Conservation (phyloP, 331 rosid species). For the Arachis monticola region DNA sequence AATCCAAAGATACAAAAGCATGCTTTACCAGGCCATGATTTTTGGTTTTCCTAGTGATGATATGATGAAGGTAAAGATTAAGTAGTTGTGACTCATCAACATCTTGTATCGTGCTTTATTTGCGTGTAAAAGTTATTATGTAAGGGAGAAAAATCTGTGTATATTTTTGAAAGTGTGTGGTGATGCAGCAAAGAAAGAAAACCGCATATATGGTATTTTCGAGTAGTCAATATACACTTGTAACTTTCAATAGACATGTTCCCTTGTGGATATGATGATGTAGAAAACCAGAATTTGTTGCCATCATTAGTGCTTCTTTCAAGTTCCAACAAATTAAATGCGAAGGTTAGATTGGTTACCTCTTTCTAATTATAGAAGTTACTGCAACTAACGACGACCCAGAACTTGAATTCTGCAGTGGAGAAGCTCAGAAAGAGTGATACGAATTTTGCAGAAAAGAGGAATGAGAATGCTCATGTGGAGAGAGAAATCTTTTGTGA, state of each 20-base stretch:
- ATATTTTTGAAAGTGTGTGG: slow-evolving; percentile 9
- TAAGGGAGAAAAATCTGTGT: not conserved
- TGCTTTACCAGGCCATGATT: not conserved
- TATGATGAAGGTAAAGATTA: not conserved
- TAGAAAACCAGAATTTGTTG: not conserved
- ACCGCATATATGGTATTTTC: slow-evolving; percentile 7
- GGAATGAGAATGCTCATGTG: too few species aligned
- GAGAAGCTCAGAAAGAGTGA: too few species aligned
- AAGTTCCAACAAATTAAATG: not conserved
- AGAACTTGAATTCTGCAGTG: too few species aligned
- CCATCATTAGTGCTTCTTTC: not conserved
- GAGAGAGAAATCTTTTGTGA: too few species aligned
- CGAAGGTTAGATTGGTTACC: not conserved
- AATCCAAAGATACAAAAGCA: slow-evolving; percentile 49
- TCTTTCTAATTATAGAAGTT: too few species aligned
- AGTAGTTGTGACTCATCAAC: not conserved
- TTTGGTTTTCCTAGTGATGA: not conserved
- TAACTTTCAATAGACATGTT: not conserved
- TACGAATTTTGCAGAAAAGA: too few species aligned
- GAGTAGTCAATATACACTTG: not conserved
- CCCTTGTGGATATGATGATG: not conserved
- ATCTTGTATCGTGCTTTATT: slow-evolving; percentile 1
- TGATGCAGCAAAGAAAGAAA: not conserved
- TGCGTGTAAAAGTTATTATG: not conserved
- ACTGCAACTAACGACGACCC: too few species aligned